phyloP scores from a whole-genome alignment of 768 basidiomycete genomes.

The Kwoniella europaea region DNA sequence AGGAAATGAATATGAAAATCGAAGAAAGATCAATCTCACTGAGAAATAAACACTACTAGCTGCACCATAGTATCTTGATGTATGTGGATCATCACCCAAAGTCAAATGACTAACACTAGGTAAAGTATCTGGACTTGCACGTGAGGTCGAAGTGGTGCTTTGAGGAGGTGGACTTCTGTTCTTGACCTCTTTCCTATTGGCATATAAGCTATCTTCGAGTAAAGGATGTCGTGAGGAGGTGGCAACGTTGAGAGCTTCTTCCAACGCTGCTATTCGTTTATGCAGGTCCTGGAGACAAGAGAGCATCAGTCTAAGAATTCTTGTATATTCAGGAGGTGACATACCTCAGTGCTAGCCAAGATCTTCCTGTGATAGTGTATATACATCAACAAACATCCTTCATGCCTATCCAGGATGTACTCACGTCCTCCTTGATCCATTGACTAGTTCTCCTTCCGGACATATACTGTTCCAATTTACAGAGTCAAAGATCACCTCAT shows the following conservation, averaged over 20 bases:
- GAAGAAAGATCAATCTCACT: slow-evolving; percentile 10
- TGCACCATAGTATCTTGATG: slow-evolving; percentile 34
- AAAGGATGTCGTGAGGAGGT: slow-evolving; percentile 18
- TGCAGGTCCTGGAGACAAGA: slow-evolving; percentile 13
- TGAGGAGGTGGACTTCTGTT: slow-evolving; percentile 6
- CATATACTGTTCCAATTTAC: slow-evolving; percentile 3
- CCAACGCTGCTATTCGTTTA: slow-evolving; percentile 18
- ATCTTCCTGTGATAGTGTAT: slow-evolving; percentile 14
- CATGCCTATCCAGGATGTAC: neutral
- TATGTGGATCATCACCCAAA: slow-evolving; percentile 22
- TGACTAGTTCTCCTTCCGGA: slow-evolving; percentile 22
- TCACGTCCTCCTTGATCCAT: slow-evolving; percentile 22
- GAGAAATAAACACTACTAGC: slow-evolving; percentile 36
- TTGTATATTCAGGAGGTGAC: neutral
- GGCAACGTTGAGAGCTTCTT: slow-evolving; percentile 19
- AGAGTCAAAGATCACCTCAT: neutral
- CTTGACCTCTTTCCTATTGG: slow-evolving; percentile 21
- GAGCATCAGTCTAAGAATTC: neutral
- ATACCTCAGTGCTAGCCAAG: slow-evolving; percentile 29
- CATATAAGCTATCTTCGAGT: slow-evolving; percentile 14
- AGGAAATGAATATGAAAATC: neutral
- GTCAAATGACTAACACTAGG: slow-evolving; percentile 24
- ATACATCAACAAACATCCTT: neutral
- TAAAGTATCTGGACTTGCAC: neutral
- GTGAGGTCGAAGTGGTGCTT: neutral